Percentiles rank a stretch among this genome's conserved stretches.
Conservation (phyloP, 345 rosid species). For the Eutrema japonicum region DNA sequence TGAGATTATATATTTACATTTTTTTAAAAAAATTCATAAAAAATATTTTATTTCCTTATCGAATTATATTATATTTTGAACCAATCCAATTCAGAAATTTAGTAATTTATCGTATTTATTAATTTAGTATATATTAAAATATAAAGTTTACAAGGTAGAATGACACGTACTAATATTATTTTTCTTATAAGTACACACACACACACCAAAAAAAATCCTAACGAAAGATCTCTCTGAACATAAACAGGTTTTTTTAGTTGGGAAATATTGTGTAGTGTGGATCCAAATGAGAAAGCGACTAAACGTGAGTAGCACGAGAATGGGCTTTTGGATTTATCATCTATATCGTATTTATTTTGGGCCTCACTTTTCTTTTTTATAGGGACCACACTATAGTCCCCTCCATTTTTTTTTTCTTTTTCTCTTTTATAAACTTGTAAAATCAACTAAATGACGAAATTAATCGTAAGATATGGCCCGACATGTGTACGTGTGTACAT, state of each 20-base stretch:
- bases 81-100: no score
- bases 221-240: constrained; percentile 23
- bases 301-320: constrained; percentile 38
- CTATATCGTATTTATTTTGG: constrained; percentile 41
- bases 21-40: no score
- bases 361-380: constrained; percentile 36
- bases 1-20: no score
- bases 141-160: no score
- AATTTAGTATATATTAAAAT: no score
- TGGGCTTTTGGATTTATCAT: constrained; percentile 42
- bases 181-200: background rate
- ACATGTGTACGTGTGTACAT: constrained; percentile 21
- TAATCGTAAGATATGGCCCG: constrained; percentile 33
- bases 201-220: background rate
- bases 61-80: no score
- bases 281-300: constrained; percentile 47
- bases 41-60: no score
- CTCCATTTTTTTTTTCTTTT: background rate
- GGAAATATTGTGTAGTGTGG: constrained; percentile 30
- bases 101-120: no score
- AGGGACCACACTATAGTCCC: constrained; percentile 45
- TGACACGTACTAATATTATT: background rate
- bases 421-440: background rate
- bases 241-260: constrained; percentile 15
- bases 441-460: constrained; percentile 28